Evolutionary conservation across 352 stramenopile species (phyloP).

Genomic region (Phytophthora multivora): DNA sequence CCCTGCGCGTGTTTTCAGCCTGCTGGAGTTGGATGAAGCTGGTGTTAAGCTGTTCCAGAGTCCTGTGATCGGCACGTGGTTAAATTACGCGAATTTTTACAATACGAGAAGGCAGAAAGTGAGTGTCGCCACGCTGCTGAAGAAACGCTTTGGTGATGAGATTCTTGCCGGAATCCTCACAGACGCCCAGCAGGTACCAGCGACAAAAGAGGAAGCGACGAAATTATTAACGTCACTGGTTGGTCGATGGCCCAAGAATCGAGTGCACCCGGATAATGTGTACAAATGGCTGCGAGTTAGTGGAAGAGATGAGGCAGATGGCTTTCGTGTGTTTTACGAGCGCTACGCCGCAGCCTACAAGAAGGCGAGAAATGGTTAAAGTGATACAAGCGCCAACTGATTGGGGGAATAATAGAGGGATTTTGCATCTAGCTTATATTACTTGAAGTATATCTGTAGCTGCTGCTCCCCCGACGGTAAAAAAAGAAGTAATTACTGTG

Average conservation of each 20-base stretch:
- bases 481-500: too few species aligned
- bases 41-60: not conserved
- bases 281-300: not conserved
- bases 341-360: not conserved
- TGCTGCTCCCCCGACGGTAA: too few species aligned
- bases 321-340: not conserved
- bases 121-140: not conserved
- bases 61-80: not conserved
- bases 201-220: not conserved
- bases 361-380: not conserved
- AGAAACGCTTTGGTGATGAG: not conserved
- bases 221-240: not conserved
- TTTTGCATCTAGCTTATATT: not conserved
- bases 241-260: not conserved
- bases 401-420: not conserved
- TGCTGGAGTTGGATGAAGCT: not conserved
- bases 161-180: not conserved
- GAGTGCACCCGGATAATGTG: not conserved
- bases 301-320: not conserved
- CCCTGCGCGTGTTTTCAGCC: not conserved
- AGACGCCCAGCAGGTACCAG: not conserved
- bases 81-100: conserved; percentile 2
- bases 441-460: too few species aligned
- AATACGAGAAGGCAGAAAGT: not conserved
- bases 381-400: not conserved